Evolutionary conservation across 2,329 filamentous ascomycete genomes (phyloP).

Genomic region (Colletotrichum sp.): DNA sequence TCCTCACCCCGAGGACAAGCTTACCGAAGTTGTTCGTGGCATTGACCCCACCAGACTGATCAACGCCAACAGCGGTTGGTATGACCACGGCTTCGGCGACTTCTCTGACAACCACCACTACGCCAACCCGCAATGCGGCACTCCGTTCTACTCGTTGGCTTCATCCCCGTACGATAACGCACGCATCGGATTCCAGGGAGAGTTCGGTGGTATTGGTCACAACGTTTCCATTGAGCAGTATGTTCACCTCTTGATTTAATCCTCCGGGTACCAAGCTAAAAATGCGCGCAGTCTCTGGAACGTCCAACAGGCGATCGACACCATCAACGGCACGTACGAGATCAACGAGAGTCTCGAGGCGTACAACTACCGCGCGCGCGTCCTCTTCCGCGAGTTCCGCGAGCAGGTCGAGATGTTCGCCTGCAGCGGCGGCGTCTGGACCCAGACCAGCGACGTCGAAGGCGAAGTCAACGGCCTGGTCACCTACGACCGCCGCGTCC

Average conservation of each 20-base stretch:
- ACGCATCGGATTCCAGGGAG: conserved; percentile 72
- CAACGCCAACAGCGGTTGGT: conserved; percentile 68
- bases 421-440: conserved; percentile 73
- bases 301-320: conserved; percentile 58
- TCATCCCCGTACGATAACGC: conserved; percentile 60
- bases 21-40: conserved; percentile 58
- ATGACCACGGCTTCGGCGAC: conserved; percentile 71
- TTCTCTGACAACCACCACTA: conserved; percentile 75
- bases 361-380: conserved; percentile 70
- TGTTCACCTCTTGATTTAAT: conserved; percentile 24
- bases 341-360: conserved; percentile 59
- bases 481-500: conserved; percentile 68
- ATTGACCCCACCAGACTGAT: conserved; percentile 70
- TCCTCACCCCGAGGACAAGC: conserved; percentile 57
- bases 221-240: conserved; percentile 67
- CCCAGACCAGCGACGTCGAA: conserved; percentile 76
- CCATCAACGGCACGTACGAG: conserved; percentile 72
- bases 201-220: conserved; percentile 72
- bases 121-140: conserved; percentile 72
- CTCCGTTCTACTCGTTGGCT: conserved; percentile 66
- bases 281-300: conserved; percentile 62
- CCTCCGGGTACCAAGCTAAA: background rate
- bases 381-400: conserved; percentile 64
- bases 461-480: conserved; percentile 75
- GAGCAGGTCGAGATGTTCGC: conserved; percentile 64